phyloP scores from a whole-genome alignment of 306 rosid genomes.

The Corylus avellana region DNA sequence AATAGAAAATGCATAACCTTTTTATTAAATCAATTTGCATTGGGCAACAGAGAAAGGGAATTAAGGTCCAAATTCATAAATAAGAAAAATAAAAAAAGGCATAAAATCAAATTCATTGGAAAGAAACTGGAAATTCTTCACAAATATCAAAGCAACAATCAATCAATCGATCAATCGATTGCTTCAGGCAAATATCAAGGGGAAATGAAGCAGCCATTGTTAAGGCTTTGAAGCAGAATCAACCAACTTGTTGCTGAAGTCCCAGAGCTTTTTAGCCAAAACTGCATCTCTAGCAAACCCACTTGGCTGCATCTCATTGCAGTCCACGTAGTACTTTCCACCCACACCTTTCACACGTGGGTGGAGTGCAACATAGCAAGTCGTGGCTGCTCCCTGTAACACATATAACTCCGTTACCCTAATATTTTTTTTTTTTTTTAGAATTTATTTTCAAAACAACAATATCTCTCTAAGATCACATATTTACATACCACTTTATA shows the following conservation, averaged over 20 bases:
- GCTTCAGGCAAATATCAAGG: too few species aligned
- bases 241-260: constrained; percentile 73
- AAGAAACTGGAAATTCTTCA: neutral
- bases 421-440: too few species aligned
- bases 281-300: constrained; percentile 42
- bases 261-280: constrained; percentile 72
- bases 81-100: too few species aligned
- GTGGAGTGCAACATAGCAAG: constrained; percentile 78
- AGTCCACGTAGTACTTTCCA: constrained; percentile 74
- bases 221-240: constrained; percentile 39
- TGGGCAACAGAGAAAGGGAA: too few species aligned
- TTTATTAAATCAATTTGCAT: too few species aligned
- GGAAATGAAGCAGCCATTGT: neutral
- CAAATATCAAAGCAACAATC: neutral
- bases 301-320: constrained; percentile 70
- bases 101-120: too few species aligned
- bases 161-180: neutral
- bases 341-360: constrained; percentile 70
- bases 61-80: too few species aligned
- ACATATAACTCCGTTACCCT: too few species aligned
- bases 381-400: constrained; percentile 82
- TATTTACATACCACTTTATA: too few species aligned
- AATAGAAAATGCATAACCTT: too few species aligned
- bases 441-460: too few species aligned
- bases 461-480: too few species aligned